phyloP scores from a whole-genome alignment of 352 stramenopile species.

The Phytophthora agathidicida region DNA sequence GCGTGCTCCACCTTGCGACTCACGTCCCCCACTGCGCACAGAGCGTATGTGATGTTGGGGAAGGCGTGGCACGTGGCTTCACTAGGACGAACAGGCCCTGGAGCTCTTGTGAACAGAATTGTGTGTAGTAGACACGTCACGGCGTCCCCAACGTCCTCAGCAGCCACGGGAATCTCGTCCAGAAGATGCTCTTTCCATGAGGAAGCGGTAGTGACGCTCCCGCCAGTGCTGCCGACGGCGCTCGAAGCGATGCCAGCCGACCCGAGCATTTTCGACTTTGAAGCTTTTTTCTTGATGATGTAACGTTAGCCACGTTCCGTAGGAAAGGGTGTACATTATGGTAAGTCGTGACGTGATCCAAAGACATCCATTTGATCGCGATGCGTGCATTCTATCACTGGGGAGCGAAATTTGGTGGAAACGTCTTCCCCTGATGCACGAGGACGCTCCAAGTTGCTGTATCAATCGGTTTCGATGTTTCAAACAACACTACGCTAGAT shows the following conservation, averaged over 20 bases:
- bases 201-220: neutral
- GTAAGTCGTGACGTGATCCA: neutral
- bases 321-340: neutral
- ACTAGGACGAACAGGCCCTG: conserved; percentile 70
- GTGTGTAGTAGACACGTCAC: conserved; percentile 78
- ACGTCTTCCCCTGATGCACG: too few species aligned
- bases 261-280: conserved; percentile 21
- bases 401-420: too few species aligned
- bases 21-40: conserved; percentile 80
- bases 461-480: too few species aligned
- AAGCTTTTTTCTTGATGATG: too few species aligned
- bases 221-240: neutral
- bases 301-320: neutral
- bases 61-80: conserved; percentile 82
- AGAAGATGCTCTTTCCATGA: conserved; percentile 76
- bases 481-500: too few species aligned
- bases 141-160: conserved; percentile 65
- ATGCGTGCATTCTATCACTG: too few species aligned
- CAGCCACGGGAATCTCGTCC: conserved; percentile 62
- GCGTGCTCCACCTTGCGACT: conserved; percentile 80
- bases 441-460: too few species aligned
- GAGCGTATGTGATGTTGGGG: conserved; percentile 75
- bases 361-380: too few species aligned
- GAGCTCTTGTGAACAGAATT: conserved; percentile 81
- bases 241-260: conserved; percentile 13